Conservation (phyloP, 495 filamentous ascomycete species). For the Pseudomonodictys pantanalensis region DNA sequence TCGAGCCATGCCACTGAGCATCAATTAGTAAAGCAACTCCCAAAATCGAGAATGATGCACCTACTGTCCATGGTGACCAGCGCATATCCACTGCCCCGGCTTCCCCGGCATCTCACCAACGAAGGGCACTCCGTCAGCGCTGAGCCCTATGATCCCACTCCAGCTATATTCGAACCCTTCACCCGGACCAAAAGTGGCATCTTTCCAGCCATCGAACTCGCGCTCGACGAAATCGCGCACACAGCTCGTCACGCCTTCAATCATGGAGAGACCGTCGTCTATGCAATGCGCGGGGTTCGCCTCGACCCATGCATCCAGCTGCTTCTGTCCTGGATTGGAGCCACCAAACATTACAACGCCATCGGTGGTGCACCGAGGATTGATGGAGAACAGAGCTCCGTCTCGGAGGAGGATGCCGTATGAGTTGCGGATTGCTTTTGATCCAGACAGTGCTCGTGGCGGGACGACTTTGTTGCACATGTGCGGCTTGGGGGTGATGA, state of each 20-base stretch:
- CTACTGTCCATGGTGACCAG: constrained; percentile 18
- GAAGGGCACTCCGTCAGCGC: constrained; percentile 12
- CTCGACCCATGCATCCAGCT: constrained; percentile 12
- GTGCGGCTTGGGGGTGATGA: constrained; percentile 14
- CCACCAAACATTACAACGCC: constrained; percentile 20
- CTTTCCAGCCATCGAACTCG: constrained; percentile 12
- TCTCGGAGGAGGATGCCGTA: constrained; percentile 13
- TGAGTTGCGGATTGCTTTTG: constrained; percentile 11
- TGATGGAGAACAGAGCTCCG: constrained; percentile 13
- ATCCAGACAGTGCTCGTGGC: constrained; percentile 1
- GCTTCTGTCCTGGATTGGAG: constrained; percentile 9
- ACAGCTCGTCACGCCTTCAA: constrained; percentile 5
- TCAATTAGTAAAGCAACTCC: not conserved
- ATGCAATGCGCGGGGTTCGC: constrained; percentile 9
- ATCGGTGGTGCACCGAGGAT: constrained; percentile 16
- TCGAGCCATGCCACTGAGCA: constrained; percentile 9
- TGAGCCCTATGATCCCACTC: constrained; percentile 13
- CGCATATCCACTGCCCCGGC: constrained; percentile 14
- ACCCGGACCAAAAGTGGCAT: not conserved
- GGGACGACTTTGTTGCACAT: constrained; percentile 22
- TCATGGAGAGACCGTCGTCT: not conserved
- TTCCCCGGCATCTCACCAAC: constrained; percentile 8
- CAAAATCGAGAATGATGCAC: not conserved
- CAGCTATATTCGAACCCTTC: constrained; percentile 22
- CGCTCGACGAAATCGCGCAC: not conserved